Conservation (phyloP, 257 asterid species). For the Fraxinus cuspidata region DNA sequence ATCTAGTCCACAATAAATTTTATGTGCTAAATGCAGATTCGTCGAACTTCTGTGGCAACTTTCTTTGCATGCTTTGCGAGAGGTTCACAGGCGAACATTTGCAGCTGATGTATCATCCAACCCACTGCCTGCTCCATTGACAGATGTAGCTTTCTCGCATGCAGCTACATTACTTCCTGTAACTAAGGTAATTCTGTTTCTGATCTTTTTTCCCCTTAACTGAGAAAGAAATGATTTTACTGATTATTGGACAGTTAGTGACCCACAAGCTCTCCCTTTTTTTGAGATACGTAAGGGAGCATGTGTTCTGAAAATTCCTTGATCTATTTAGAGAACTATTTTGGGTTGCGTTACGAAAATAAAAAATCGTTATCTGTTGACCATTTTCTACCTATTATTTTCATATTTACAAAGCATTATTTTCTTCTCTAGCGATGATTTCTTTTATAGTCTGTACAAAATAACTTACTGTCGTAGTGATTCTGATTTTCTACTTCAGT, state of each 20-base stretch:
- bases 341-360: not conserved
- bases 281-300: not conserved
- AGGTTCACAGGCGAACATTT: slow-evolving; percentile 90
- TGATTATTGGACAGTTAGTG: slow-evolving; percentile 18
- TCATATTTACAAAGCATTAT: not conserved
- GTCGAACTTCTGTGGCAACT: slow-evolving; percentile 99
- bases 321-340: slow-evolving; percentile 10
- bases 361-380: not conserved
- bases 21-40: slow-evolving; percentile 60
- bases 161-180: slow-evolving; percentile 97
- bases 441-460: not conserved
- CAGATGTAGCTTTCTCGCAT: slow-evolving; percentile 99
- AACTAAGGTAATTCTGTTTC: slow-evolving; percentile 65
- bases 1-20: slow-evolving; percentile 14
- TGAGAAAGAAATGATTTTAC: not conserved
- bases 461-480: not conserved
- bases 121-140: slow-evolving; percentile 91
- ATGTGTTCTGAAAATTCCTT: not conserved
- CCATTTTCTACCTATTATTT: not conserved
- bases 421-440: not conserved
- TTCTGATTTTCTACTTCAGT: not conserved
- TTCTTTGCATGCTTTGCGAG: slow-evolving; percentile 96
- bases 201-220: slow-evolving; percentile 17
- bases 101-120: slow-evolving; percentile 88
- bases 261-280: not conserved